Evolutionary conservation across 805 yeast genomes (phyloP).

Genomic region (Cyberlindnera subsufficiens): DNA sequence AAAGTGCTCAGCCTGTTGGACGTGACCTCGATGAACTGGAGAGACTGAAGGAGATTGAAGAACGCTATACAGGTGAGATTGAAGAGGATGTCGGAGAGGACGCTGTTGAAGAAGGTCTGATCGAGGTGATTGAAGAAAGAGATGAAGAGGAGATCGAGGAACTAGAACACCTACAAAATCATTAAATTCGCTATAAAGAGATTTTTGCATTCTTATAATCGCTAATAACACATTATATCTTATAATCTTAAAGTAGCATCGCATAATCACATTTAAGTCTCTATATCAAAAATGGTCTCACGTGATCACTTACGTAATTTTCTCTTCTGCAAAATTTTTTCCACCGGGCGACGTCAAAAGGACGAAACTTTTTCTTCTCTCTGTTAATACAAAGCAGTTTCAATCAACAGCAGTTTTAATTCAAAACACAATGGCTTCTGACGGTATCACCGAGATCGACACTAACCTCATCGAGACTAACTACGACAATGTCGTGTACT

Average conservation of each 20-base stretch:
- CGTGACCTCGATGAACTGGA: slow-evolving; percentile 11
- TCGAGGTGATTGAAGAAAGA: slow-evolving; percentile 3
- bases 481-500: slow-evolving; percentile 84
- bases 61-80: slow-evolving; percentile 9
- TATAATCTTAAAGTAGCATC: neutral
- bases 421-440: slow-evolving; percentile 29
- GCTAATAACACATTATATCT: no score
- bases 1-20: slow-evolving; percentile 18
- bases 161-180: neutral
- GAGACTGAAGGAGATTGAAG: slow-evolving; percentile 19
- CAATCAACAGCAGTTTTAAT: neutral
- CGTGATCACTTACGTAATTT: neutral
- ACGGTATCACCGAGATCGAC: slow-evolving; percentile 76
- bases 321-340: neutral
- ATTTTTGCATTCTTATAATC: neutral
- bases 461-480: slow-evolving; percentile 84
- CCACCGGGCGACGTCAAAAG: neutral
- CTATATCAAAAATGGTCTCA: neutral
- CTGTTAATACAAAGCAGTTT: neutral
- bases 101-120: slow-evolving; percentile 4
- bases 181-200: neutral
- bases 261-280: neutral
- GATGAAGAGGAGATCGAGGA: slow-evolving; percentile 3
- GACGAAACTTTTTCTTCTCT: neutral
- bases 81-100: slow-evolving; percentile 2